phyloP scores from a whole-genome alignment of 306 rosid species.

The Carpinus fangiana region DNA sequence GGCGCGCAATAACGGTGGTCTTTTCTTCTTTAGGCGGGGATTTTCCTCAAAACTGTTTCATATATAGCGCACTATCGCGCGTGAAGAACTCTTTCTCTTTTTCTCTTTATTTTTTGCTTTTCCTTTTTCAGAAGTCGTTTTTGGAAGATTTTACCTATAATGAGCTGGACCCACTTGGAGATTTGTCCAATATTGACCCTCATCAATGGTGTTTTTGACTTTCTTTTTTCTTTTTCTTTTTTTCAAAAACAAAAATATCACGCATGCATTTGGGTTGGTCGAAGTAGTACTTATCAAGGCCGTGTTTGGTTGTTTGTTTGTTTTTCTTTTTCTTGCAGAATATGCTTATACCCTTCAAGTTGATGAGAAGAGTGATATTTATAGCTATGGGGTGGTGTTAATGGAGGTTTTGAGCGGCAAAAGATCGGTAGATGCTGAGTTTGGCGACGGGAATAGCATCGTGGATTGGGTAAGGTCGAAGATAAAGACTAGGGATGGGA shows the following conservation, averaged over 20 bases:
- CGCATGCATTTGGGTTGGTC: not conserved
- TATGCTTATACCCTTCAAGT: conserved; percentile 91
- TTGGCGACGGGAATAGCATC: conserved; percentile 86
- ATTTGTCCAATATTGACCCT: conserved; percentile 41
- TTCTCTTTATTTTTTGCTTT: conserved; percentile 34
- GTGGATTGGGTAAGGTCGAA: conserved; percentile 84
- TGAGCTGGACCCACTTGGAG: conserved; percentile 28
- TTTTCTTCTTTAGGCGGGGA: not conserved
- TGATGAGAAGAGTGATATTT: conserved; percentile 93
- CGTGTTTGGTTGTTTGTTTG: too few relatives aligned
- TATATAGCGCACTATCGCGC: conserved; percentile 41
- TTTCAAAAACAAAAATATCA: not conserved
- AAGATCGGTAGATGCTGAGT: conserved; percentile 61
- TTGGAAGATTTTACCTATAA: conserved; percentile 31
- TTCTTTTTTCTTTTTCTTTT: too few relatives aligned
- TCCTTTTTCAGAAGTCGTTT: conserved; percentile 31
- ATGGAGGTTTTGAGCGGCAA: conserved; percentile 78
- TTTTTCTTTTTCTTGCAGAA: conserved; percentile 44
- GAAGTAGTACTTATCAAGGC: too few relatives aligned
- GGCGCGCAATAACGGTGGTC: not conserved
- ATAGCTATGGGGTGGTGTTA: conserved; percentile 80
- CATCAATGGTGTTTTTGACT: not conserved
- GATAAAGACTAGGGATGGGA: conserved; percentile 55
- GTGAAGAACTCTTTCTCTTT: not conserved
- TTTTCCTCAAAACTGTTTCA: conserved; percentile 18